These are phyloP conservation scores for Fraxinus xanthoxyloides DNA, from an alignment of 305 asterid species.

Conservation along the genomic window DNA sequence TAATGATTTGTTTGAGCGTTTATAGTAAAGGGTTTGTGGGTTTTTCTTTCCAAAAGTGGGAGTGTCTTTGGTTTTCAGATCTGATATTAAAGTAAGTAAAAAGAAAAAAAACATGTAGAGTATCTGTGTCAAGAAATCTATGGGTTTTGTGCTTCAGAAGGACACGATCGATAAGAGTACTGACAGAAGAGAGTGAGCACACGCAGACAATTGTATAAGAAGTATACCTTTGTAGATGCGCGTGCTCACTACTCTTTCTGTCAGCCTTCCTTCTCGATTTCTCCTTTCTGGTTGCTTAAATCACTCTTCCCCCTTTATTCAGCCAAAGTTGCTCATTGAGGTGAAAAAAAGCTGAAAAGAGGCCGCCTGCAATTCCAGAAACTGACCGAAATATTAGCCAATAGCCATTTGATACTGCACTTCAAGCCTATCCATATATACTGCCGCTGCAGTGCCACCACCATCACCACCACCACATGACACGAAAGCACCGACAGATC, in stretches of 20 bases:
- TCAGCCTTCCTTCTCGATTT: conserved; percentile 21
- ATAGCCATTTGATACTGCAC: background rate
- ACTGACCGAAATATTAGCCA: background rate
- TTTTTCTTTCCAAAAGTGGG: conserved; percentile 3
- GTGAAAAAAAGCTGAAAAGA: background rate
- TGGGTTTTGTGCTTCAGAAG: conserved; percentile 13
- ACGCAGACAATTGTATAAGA: conserved; percentile 37
- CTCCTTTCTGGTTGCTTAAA: background rate
- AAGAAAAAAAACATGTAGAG: background rate
- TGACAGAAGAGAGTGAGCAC: conserved; percentile 71
- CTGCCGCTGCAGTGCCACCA: background rate
- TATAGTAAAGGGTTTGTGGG: background rate
- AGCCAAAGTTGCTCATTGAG: background rate
- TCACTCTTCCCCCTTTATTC: background rate
- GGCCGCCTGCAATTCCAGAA: background rate
- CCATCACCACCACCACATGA: background rate
- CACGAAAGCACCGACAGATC: background rate
- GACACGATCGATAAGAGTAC: conserved; percentile 13
- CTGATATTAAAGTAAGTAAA: background rate
- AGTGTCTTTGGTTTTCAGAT: conserved; percentile 16
- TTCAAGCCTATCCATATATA: background rate
- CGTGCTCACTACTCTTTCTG: conserved; percentile 48
- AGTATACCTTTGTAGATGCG: conserved; percentile 30
- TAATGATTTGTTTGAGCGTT: background rate
- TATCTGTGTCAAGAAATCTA: background rate